Evolutionary conservation across 2,329 filamentous ascomycete species (phyloP), one percentile per base, ranked within the genome.

Genomic region (Stachybotrys elegans): DNA sequence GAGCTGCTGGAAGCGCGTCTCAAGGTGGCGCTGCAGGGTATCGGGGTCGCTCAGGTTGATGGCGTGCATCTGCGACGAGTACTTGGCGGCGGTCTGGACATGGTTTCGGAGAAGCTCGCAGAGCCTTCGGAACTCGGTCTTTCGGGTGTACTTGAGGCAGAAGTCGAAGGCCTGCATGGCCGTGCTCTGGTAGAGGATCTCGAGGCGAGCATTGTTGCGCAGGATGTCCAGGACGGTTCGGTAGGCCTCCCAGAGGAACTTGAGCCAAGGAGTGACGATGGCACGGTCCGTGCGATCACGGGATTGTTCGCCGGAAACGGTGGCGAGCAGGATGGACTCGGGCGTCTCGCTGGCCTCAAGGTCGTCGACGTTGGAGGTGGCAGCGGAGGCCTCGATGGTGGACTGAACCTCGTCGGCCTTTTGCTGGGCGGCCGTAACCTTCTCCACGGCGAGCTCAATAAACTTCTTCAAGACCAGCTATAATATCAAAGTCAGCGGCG

Each of bases 191-290:
- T 98, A 98, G 75, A 97, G 92, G 46, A 95, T 83, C 75, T 98
- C 93, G 45, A 98, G 81, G 47, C 93, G 86, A 46, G 93, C 92
- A 75, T 98, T 98, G 79, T 98, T 98, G 75, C 95, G 91, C 61
- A 98, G 83, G 60, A 98, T 98, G 61, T 98, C 93, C 60, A 98
- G 80, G 32, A 98, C 93, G 29, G 93, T 98, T 50, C 93, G 87
- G 75, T 98, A 98, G 14, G 93, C 95, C 76, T 98, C 93, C 93
- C 93, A 98, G 51, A 98, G 77, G 65, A 98, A 98, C 75, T 98
- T 98, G 61, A 98, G 81, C 93, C 93, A 98, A 48, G 93, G 93
- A 22, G 93, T 98, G 48, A 98, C 93, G 59, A 98, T 94, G 62
- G 93, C 93, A 59, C 93, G 86, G 73, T 98, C 93, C 58, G 93